These are phyloP conservation scores for Gossypioides kirkii DNA, from an alignment of 345 rosid genomes.

Conservation along the genomic window DNA sequence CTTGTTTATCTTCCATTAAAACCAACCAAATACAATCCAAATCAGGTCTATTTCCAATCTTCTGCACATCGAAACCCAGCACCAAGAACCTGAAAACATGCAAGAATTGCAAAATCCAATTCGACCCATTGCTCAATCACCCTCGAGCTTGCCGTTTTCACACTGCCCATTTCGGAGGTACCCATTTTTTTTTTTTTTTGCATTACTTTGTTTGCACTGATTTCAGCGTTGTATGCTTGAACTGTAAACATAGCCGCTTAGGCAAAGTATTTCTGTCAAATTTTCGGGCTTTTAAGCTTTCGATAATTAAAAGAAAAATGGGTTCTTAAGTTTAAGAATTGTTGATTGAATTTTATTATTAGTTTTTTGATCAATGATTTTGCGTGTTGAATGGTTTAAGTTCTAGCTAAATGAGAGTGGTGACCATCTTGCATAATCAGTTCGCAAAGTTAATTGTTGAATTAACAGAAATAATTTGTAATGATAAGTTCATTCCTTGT, in stretches of 20 bases:
- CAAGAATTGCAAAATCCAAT: constrained; percentile 87
- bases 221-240: background rate
- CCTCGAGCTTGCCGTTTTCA: constrained; percentile 80
- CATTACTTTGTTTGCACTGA: background rate
- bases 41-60: background rate
- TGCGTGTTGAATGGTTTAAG: background rate
- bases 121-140: constrained; percentile 70
- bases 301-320: background rate
- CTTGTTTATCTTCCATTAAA: background rate
- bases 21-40: background rate
- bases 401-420: constrained; percentile 3
- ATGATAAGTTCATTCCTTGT: background rate
- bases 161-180: constrained; percentile 95
- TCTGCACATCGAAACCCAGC: constrained; percentile 6
- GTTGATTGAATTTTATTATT: background rate
- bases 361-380: background rate
- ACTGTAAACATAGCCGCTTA: too few relatives aligned
- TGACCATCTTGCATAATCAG: background rate
- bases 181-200: background rate
- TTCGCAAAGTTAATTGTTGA: background rate
- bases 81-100: constrained; percentile 49
- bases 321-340: background rate
- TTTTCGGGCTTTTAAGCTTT: background rate
- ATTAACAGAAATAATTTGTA: background rate
- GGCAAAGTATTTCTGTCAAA: too few relatives aligned